Base-by-base conservation (phyloP, 2,329 filamentous ascomycete genomes). In the Apiospora kogelbergensis region DNA sequence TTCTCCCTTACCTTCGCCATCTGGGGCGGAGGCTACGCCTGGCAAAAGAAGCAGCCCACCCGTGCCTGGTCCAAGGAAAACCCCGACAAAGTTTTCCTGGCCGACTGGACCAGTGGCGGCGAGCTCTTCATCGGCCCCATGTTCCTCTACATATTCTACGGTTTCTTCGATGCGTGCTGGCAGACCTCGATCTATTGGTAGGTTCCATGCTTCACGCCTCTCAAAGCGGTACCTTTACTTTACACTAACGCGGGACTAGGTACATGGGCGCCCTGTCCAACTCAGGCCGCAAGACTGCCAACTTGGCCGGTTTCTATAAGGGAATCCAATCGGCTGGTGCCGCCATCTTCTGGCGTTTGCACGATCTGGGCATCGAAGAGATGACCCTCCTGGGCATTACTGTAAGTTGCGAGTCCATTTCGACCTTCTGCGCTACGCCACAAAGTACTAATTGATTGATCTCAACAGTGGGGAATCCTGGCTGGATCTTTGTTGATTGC, bases 221-320 rank as follows among this genome's bases (percentile, higher is more conserved):
- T 84, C 11, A 77, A 86, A 0, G 91, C 60, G 46, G 69, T 71
- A 63, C 70, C 67, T n/a, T 20, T 24, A 4, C 67, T n/a, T 20
- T 24, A 4, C 30, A 30, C 60, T 42, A 22, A 44, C 40, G 22
- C 63, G 63, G 24, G n/a, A 72, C 15, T 70, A 92, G 90, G 91
- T 95, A 92, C 84, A 97, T 98, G 92, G 95, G 95, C 66, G 89
- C 95, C 9, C 86, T 98, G 57, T 95, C 93, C 78, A 98, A 98
- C 88, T 97, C 95, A 72, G 90, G 93, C 70, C 93, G 95, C 80
- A 95, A 94, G 80, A 88, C 95, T 37, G 95, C 95, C 82, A 97
- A 98, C 84, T 92, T 95, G 76, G 92, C 94, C 53, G 95, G 93
- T 71, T 95, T 93, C 84, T 96, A 96, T 87, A 96, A 96, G 83